Conservation (phyloP, 2,329 filamentous ascomycete genomes). For the Pseudogymnoascus sp. region DNA sequence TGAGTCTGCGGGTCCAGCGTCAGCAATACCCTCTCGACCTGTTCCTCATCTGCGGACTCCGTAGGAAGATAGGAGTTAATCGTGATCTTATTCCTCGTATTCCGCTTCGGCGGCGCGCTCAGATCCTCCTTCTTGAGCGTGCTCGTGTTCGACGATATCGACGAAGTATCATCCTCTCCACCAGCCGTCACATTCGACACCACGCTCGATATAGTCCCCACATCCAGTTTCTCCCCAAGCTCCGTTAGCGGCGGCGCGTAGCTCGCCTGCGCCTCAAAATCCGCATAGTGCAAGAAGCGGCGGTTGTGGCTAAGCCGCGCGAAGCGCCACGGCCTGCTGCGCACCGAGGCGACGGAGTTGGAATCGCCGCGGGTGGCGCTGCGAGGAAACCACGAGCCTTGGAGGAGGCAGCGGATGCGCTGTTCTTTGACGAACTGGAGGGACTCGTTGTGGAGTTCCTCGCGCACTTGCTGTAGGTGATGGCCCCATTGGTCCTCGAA, state of each 20-base stretch:
- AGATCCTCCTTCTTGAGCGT: conserved; percentile 34
- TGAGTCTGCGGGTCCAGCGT: conserved; percentile 77
- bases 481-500: conserved; percentile 95
- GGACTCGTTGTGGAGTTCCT: conserved; percentile 84
- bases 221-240: conserved; percentile 75
- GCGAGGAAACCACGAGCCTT: conserved; percentile 76
- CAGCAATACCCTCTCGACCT: conserved; percentile 66
- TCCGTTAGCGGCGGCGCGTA: conserved; percentile 66
- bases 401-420: conserved; percentile 78
- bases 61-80: conserved; percentile 66
- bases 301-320: conserved; percentile 86
- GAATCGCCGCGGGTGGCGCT: conserved; percentile 35
- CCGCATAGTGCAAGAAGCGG: conserved; percentile 81
- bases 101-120: conserved; percentile 13
- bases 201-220: conserved; percentile 82
- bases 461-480: conserved; percentile 82
- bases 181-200: conserved; percentile 68
- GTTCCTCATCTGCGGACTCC: conserved; percentile 27
- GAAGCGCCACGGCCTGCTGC: conserved; percentile 60
- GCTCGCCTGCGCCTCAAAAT: conserved; percentile 62
- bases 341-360: conserved; percentile 32
- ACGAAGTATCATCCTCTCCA: conserved; percentile 37
- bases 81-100: conserved; percentile 74
- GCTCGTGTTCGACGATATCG: conserved; percentile 36
- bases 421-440: conserved; percentile 97